Evolutionary conservation across 225 moss, liverwort and hornwort species (phyloP).

Genomic region (Polytrichum commune): DNA sequence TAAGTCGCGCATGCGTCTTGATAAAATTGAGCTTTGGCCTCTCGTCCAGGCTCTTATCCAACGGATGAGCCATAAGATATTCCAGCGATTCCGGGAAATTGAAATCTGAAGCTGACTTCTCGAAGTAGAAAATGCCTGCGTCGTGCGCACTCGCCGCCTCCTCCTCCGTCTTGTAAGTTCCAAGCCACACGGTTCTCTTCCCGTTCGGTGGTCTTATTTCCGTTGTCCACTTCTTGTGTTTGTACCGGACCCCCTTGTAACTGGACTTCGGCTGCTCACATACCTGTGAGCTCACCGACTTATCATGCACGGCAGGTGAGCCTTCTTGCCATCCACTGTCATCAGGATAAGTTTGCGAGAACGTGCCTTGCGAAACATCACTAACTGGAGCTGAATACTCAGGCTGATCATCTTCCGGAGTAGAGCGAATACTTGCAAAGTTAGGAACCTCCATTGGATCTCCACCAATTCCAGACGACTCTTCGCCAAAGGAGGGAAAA

Average conservation of each 20-base stretch:
- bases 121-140: slow-evolving; percentile 48
- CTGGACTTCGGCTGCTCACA: slow-evolving; percentile 27
- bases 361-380: slow-evolving; percentile 32
- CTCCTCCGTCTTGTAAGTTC: slow-evolving; percentile 55
- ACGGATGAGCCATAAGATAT: slow-evolving; percentile 13
- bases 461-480: slow-evolving; percentile 35
- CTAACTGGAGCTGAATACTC: slow-evolving; percentile 18
- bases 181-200: slow-evolving; percentile 53
- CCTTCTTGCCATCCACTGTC: slow-evolving; percentile 9
- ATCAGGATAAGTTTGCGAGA: slow-evolving; percentile 11
- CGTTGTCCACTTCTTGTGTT: slow-evolving; percentile 49
- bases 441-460: slow-evolving; percentile 29
- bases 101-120: slow-evolving; percentile 23
- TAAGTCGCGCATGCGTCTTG: slow-evolving; percentile 53
- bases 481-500: slow-evolving; percentile 24
- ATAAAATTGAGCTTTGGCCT: slow-evolving; percentile 21
- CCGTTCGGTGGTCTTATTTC: slow-evolving; percentile 47
- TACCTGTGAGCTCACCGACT: slow-evolving; percentile 23
- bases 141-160: slow-evolving; percentile 56
- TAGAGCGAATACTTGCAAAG: not conserved
- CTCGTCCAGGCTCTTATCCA: slow-evolving; percentile 23
- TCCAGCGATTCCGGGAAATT: slow-evolving; percentile 44
- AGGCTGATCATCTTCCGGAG: no score
- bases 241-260: slow-evolving; percentile 44
- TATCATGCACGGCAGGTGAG: slow-evolving; percentile 6